Base-by-base conservation (phyloP, 2,329 filamentous ascomycete genomes). In the Penicillium sp. region DNA sequence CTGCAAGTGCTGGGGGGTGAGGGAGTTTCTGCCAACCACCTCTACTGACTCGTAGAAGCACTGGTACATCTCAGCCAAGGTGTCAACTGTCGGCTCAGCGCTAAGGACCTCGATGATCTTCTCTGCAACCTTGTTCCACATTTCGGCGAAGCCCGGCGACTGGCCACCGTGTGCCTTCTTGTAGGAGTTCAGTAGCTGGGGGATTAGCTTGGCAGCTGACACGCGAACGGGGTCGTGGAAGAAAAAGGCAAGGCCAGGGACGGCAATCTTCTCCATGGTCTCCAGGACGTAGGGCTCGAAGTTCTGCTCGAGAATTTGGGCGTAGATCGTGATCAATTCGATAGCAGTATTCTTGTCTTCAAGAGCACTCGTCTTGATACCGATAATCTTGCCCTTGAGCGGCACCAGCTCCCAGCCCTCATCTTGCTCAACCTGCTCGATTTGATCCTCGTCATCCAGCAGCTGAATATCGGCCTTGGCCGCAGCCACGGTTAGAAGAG, bases 341-440 rank as follows among this genome's bases (percentile, higher is more conserved):
- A 99, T 97, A n/a, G 94, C 94, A 84, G 96, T 97, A 74, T 97
- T 92, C 80, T 99, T 99, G 77, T 99, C 94, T 67, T 99, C 94
- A 73, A 99, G 87, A 10, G 89, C 90, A 72, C 91, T 96, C 8
- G 94, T 99, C 78, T 92, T 91, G 77, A 99, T 99, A 61, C 94
- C 94, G 68, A 99, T 97, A 75, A 96, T 90, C 79, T 97, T 97
- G 62, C 94, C 94, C 77, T 96, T 96, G 53, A 99, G 82, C 9
- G 94, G 94, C 16, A 99, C 91, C 63, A 99, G 82, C 74, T 99
- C 94, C 94, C 94, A 99, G 41, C 93, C 93, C 54, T 97, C 93
- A 67, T 97, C 93, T 67, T 94, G 89, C 72, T 96, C 90, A 58
- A 97, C 86, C 69, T 91, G 86, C 65, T 95, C 91, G 37, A 95